phyloP scores from a whole-genome alignment of 2,329 filamentous ascomycete genomes.

The Lasiodiplodia sp. region DNA sequence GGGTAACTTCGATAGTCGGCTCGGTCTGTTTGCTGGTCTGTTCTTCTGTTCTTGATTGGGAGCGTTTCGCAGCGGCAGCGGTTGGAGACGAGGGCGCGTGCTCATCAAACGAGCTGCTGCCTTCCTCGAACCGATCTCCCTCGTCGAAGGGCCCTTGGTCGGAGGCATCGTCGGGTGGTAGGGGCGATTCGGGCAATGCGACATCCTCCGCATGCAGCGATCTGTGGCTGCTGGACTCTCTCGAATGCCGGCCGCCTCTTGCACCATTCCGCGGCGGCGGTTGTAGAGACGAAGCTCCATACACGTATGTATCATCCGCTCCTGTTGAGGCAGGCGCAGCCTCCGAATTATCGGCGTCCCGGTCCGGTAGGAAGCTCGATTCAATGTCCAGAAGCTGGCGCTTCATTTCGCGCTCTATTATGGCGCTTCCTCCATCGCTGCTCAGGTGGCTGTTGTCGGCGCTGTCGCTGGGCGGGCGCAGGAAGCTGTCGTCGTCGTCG shows the following conservation, averaged over 20 bases:
- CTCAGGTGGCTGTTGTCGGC: constrained; percentile 40
- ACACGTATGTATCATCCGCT: constrained; percentile 56
- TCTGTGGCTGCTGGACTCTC: constrained; percentile 16
- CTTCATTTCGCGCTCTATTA: constrained; percentile 67
- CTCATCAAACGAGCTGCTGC: constrained; percentile 41
- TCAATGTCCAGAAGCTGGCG: constrained; percentile 67
- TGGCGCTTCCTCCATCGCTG: constrained; percentile 47
- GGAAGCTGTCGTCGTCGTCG: constrained; percentile 50
- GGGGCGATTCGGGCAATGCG: constrained; percentile 41
- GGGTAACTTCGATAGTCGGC: constrained; percentile 25
- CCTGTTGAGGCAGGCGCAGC: constrained; percentile 41
- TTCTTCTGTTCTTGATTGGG: constrained; percentile 32
- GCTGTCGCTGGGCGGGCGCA: constrained; percentile 38
- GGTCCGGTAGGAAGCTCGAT: constrained; percentile 69
- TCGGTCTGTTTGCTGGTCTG: constrained; percentile 21
- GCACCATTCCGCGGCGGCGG: constrained; percentile 12
- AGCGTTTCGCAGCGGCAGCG: constrained; percentile 50
- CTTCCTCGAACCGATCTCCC: constrained; percentile 40
- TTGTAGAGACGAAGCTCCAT: constrained; percentile 42
- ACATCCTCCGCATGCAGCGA: constrained; percentile 30
- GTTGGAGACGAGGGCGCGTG: constrained; percentile 53
- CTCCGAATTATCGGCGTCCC: constrained; percentile 55
- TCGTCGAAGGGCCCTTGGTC: constrained; percentile 37
- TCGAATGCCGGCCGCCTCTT: constrained; percentile 3
- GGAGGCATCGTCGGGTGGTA: constrained; percentile 49